These are phyloP conservation scores for Cairneyella variabilis DNA, from an alignment of 495 filamentous ascomycete genomes.

Conservation along the genomic window DNA sequence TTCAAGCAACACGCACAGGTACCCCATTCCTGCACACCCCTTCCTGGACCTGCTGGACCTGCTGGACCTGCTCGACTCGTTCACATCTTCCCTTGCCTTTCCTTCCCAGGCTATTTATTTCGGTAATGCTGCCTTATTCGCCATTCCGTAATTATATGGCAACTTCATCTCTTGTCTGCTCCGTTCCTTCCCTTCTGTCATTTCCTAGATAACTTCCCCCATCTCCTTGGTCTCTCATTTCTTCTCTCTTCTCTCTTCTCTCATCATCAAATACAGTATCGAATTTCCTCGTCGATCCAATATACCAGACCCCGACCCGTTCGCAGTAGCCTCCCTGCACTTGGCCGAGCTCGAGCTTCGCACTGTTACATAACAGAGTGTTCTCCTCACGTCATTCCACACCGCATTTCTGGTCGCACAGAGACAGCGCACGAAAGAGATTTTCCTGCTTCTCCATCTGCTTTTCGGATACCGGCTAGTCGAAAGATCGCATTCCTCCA, in stretches of 20 bases:
- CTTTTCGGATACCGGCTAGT: too few species aligned
- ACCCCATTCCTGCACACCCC: too few species aligned
- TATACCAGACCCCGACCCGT: background rate
- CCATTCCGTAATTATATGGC: too few species aligned
- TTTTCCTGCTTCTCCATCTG: background rate
- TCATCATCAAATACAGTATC: background rate
- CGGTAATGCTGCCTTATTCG: too few species aligned
- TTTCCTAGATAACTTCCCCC: background rate
- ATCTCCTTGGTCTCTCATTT: background rate
- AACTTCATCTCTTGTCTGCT: too few species aligned
- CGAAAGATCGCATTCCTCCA: too few species aligned
- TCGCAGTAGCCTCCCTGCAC: background rate
- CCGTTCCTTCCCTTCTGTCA: background rate
- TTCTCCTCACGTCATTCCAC: constrained; percentile 9
- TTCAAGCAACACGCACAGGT: too few species aligned
- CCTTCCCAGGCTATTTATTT: too few species aligned
- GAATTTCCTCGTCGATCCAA: background rate
- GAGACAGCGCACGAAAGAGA: background rate
- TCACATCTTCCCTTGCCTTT: too few species aligned
- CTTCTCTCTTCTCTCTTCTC: constrained; percentile 2
- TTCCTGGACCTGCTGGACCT: too few species aligned
- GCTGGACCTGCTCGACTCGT: too few species aligned
- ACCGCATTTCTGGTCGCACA: background rate
- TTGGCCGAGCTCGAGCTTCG: background rate
- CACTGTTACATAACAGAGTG: background rate